Evolutionary conservation across 169 alveolate genomes (phyloP).

Genomic region (Eimeria brunetti): DNA sequence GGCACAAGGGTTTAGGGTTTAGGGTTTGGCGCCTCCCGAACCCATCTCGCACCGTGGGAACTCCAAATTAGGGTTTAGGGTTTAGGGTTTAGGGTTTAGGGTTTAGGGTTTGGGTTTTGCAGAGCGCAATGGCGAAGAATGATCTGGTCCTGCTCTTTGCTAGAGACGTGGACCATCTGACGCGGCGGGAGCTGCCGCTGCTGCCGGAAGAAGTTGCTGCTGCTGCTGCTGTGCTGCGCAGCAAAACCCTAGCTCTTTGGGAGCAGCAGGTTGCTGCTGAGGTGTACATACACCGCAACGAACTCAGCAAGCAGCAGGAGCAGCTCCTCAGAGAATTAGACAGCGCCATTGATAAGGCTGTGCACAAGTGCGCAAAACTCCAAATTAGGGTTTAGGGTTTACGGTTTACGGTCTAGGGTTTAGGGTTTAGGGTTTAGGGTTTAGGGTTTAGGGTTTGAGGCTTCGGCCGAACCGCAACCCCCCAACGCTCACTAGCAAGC

Average conservation of each 20-base stretch:
- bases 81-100: conserved; percentile 42
- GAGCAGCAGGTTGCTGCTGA: conserved; percentile 66
- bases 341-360: not conserved
- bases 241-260: conserved; percentile 30
- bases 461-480: no score
- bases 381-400: no score
- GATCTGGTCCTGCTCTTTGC: conserved; percentile 55
- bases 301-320: conserved; percentile 25
- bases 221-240: conserved; percentile 48
- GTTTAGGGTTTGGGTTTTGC: not conserved
- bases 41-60: no score
- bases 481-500: no score
- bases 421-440: not conserved
- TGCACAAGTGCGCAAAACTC: conserved; percentile 8
- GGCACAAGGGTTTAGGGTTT: conserved; percentile 1
- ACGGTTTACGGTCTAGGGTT: not conserved
- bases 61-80: conserved; percentile 1
- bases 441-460: conserved; percentile 16
- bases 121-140: conserved; percentile 77
- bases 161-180: conserved; percentile 17
- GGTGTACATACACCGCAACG: conserved; percentile 59
- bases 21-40: not conserved
- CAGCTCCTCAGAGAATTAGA: conserved; percentile 6
- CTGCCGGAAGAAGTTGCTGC: conserved; percentile 43
- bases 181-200: conserved; percentile 52